These are phyloP conservation scores for Botrytis tulipae DNA, from an alignment of 2,329 filamentous ascomycete genomes.

Conservation along the genomic window DNA sequence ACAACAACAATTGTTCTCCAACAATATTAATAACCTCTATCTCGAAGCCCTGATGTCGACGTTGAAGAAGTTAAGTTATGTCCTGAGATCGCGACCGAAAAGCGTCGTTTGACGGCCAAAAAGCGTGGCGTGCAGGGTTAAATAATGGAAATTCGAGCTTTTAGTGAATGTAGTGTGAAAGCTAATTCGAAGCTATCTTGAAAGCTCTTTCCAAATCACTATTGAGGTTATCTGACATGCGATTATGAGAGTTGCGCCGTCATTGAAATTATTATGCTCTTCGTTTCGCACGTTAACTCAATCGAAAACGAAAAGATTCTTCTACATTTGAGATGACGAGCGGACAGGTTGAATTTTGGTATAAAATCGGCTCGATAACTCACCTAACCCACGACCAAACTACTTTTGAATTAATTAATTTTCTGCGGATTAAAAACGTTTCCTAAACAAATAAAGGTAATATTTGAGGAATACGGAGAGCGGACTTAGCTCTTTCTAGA, in stretches of 20 bases:
- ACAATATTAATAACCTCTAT: background rate
- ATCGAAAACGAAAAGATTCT: slow-evolving; percentile 21
- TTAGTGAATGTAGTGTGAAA: background rate
- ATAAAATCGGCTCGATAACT: background rate
- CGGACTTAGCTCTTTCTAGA: background rate
- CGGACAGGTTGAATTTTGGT: slow-evolving; percentile 17
- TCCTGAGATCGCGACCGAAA: background rate
- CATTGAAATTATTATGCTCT: background rate
- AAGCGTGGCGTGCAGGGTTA: background rate
- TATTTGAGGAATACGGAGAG: background rate
- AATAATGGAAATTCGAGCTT: background rate
- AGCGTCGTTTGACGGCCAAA: slow-evolving; percentile 1
- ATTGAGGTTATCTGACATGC: background rate
- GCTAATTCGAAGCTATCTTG: background rate
- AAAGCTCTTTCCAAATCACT: background rate
- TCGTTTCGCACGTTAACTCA: slow-evolving; percentile 14
- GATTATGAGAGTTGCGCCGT: background rate
- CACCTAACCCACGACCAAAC: slow-evolving; percentile 11
- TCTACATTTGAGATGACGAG: slow-evolving; percentile 17
- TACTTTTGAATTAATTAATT: background rate
- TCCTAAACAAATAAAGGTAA: slow-evolving; percentile 13
- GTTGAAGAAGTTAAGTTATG: background rate
- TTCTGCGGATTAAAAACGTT: slow-evolving; percentile 6
- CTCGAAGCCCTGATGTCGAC: background rate
- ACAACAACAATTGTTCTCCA: slow-evolving; percentile 10